Percentiles rank a stretch among this genome's conserved stretches.
Evolutionary conservation across 345 rosid genomes (phyloP).

Genomic region (Cardamine resedifolia): DNA sequence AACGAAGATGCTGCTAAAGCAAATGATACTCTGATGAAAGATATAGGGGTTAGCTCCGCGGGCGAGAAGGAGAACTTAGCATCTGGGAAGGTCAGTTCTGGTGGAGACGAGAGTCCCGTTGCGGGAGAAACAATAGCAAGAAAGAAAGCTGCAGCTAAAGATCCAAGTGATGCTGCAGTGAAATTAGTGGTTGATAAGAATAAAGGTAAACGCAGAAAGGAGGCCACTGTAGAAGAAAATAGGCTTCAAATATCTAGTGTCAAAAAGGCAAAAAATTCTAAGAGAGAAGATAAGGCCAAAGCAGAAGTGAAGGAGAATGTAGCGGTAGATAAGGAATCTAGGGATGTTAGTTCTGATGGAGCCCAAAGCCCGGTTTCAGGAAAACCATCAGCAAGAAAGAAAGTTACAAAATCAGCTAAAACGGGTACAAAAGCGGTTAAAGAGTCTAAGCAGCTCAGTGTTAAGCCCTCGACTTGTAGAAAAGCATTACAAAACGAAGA

Average conservation of each 20-base stretch:
- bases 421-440: constrained; percentile 31
- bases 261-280: constrained; percentile 24
- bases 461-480: constrained; percentile 19
- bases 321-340: constrained; percentile 32
- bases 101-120: constrained; percentile 26
- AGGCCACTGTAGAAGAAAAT: constrained; percentile 18
- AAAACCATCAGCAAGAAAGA: constrained; percentile 31
- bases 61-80: constrained; percentile 52
- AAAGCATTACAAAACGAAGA: constrained; percentile 28
- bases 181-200: constrained; percentile 19
- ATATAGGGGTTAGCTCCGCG: constrained; percentile 19
- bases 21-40: constrained; percentile 22
- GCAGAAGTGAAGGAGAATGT: constrained; percentile 48
- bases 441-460: constrained; percentile 31
- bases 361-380: constrained; percentile 27
- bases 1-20: constrained; percentile 27
- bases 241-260: constrained; percentile 23
- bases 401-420: constrained; percentile 28
- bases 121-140: constrained; percentile 24
- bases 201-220: constrained; percentile 27
- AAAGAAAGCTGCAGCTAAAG: constrained; percentile 28
- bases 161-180: constrained; percentile 12
- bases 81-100: constrained; percentile 25
- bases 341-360: constrained; percentile 20
- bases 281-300: constrained; percentile 15